Evolutionary conservation across 257 asterid species (phyloP).

Genomic region (Lithospermum erythrorhizon): DNA sequence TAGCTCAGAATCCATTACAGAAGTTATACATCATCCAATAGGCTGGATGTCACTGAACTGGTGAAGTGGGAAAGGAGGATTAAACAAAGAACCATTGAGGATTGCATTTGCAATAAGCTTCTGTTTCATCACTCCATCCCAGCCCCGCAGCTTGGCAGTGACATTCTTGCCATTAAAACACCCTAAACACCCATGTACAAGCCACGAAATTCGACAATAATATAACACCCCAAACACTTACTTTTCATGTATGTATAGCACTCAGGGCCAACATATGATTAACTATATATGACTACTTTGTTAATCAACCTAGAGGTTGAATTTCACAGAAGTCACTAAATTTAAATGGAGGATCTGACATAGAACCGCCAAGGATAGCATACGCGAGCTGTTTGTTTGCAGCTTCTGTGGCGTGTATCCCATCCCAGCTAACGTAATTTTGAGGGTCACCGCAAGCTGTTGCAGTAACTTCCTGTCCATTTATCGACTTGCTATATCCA

Average conservation of each 20-base stretch:
- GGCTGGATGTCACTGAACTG: constrained; percentile 38
- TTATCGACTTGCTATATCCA: background rate
- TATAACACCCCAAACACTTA: background rate
- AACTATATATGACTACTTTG: background rate
- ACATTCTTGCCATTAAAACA: constrained; percentile 29
- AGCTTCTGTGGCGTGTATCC: constrained; percentile 59
- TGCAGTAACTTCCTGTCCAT: constrained; percentile 14
- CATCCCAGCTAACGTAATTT: constrained; percentile 64
- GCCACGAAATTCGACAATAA: too few relatives aligned
- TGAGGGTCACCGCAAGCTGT: constrained; percentile 45
- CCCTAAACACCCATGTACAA: too few relatives aligned
- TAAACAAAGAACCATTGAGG: constrained; percentile 38
- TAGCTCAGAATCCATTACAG: background rate
- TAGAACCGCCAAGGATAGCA: constrained; percentile 37
- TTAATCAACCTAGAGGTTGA: constrained; percentile 27
- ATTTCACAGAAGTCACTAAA: constrained; percentile 29
- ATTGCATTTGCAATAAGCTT: constrained; percentile 34
- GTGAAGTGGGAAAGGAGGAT: constrained; percentile 41
- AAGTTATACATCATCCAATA: constrained; percentile 19
- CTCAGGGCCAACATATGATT: background rate
- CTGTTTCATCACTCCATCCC: too few relatives aligned
- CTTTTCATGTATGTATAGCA: background rate
- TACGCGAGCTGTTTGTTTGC: constrained; percentile 46
- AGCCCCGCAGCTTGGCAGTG: constrained; percentile 21
- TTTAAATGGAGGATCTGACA: constrained; percentile 31